Base-by-base conservation (phyloP, 1,139 yeast genomes). In the Suhomyces terraborum region DNA sequence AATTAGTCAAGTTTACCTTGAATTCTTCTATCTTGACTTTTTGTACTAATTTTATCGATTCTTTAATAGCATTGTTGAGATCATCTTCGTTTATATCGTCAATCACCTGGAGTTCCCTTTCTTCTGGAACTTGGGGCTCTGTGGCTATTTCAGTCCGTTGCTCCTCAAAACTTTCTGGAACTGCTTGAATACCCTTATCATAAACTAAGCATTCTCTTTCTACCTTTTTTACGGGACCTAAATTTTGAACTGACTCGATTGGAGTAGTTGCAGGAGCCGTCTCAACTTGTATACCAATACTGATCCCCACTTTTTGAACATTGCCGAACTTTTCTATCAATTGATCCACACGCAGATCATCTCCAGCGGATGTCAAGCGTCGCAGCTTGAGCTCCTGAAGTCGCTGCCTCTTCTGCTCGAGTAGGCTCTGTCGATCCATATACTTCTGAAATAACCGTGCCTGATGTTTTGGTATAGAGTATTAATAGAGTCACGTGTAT, bases 381-480 rank as follows among this genome's bases (percentile, higher is more conserved):
- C 69, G 50, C 51, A 53, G 69, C 48, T 67, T 62, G 28, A 73
- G 58, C 48, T 72, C 76, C 41, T 62, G 66, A 23, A 73, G 59
- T 40, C 77, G 54, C 52, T 66, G 72, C 34, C 75, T 55, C 48
- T 72, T 72, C 51, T 70, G 69, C 41, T 71, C 74, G 22, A 72
- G 52, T 26, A 69, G 50, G 29, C 66, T 52, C 46, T 67, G 74
- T 46, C 76, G 55, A 47, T 70, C 74, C 72, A 68, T 52, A 13
- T 13, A 8, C 8, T 6, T 24, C 3, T 12, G 8, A 23, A 7
- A n/a, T n/a, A 12, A 13, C n/a, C 14, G 30, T 29, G 14, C 7
- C 7, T 29, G 14, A 9, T 35, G 25, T n/a, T 18, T 36, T 36
- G 34, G 21, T 36, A 12, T 23, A 21, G 14, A n/a, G n/a, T n/a